Base-by-base conservation (phyloP, 345 rosid species). In the Cardamine chenopodiifolia region DNA sequence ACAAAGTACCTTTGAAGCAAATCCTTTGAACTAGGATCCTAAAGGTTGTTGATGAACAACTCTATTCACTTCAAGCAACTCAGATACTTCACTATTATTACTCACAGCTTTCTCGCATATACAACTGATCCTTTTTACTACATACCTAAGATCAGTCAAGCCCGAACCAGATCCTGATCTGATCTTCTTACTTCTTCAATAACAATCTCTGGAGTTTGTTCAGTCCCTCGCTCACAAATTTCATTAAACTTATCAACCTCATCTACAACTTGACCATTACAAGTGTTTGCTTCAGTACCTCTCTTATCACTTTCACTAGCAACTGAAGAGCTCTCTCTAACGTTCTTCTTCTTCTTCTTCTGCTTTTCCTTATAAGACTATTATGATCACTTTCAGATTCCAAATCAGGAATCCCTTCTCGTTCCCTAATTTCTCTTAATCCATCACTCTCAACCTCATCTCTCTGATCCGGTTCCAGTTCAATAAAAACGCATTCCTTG, bases 401-500 rank as follows among this genome's bases (percentile, higher is more conserved):
- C 66, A 78, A 78, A 67, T 79, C 82, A 71, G 70, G 80, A 66
- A 82, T 82, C 32, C 76, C 80, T 50, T 82, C 70, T 40, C 70
- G 54, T 44, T 82, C 70, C 62, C 78, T 75, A 31, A 78, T 17
- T 47, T 71, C 65, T 57, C 75, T 79, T 9, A 17, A 28, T 20
- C 23, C 70, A 42, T 73, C 74, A 62, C 55, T 55, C 31, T 62
- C 72, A 54, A 37, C 2, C 32, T 77, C 75, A 62, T 70, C 64
- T 54, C 49, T 25, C 26, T 25, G 25, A 48, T 67, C 52, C 6
- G 45, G 64, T 72, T 49, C 19, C 3, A 45, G 60, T 72, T 32
- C 19, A 17, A 17, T 49, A 8, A 17, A 18, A 60, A 19, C n/a
- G 11, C 22, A 40, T 13, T 37, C 50, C 12, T 50, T 25, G 11